Conservation (phyloP, 2,329 filamentous ascomycete genomes). For the Paramyrothecium sp. region DNA sequence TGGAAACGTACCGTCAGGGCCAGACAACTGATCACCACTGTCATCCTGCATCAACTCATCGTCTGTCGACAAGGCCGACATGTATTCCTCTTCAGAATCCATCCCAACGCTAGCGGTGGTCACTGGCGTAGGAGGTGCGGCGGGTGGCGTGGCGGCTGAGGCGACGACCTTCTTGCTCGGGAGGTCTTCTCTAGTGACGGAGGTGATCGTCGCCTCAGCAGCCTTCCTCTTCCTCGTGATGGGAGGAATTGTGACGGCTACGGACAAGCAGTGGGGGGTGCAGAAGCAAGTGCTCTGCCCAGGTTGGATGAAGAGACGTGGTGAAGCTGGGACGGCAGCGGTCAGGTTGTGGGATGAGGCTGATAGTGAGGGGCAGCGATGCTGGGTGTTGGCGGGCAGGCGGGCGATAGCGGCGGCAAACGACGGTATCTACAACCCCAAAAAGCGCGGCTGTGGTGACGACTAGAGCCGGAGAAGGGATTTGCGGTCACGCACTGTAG, state of each 20-base stretch:
- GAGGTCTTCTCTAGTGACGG: slow-evolving; percentile 37
- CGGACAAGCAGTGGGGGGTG: not conserved
- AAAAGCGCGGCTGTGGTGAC: not conserved
- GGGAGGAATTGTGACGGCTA: slow-evolving; percentile 56
- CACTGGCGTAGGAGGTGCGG: slow-evolving; percentile 57
- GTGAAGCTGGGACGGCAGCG: not conserved
- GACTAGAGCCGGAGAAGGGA: not conserved
- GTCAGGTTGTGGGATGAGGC: not conserved
- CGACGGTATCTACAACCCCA: slow-evolving; percentile 1
- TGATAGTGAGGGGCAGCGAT: not conserved
- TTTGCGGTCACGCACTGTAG: not conserved
- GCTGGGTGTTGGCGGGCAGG: not conserved
- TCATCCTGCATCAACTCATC: slow-evolving; percentile 74
- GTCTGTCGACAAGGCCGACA: slow-evolving; percentile 76
- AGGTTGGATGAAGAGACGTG: not conserved
- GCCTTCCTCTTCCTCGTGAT: slow-evolving; percentile 61
- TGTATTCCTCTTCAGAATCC: slow-evolving; percentile 95
- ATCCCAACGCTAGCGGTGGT: slow-evolving; percentile 62
- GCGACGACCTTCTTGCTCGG: slow-evolving; percentile 56
- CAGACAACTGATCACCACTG: slow-evolving; percentile 69
- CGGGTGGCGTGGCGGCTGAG: slow-evolving; percentile 44
- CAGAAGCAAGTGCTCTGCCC: not conserved
- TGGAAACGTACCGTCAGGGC: slow-evolving; percentile 42
- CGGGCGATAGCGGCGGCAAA: not conserved
- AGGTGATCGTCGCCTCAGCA: slow-evolving; percentile 62